Conservation (phyloP, 345 rosid genomes). For the Zanthoxylum bungeanum region DNA sequence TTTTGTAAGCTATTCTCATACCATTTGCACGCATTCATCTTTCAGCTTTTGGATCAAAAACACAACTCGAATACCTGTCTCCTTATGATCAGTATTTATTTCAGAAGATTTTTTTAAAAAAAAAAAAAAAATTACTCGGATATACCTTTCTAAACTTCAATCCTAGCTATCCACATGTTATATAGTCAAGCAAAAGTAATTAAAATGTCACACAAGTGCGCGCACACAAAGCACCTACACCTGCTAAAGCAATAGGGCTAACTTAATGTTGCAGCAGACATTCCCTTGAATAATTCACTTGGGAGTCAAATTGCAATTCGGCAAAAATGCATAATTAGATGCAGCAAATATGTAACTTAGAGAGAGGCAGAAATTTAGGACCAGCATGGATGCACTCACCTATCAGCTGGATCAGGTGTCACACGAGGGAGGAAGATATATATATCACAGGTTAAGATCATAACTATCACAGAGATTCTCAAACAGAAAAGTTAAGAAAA, state of each 20-base stretch:
- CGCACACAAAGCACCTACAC: neutral
- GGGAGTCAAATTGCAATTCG: neutral
- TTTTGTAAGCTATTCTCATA: neutral
- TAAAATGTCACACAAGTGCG: neutral
- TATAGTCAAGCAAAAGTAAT: too few relatives aligned
- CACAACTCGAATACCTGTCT: neutral
- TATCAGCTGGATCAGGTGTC: constrained; percentile 23
- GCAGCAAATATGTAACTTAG: too few relatives aligned
- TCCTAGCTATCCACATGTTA: neutral
- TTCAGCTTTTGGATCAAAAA: too few relatives aligned
- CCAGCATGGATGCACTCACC: constrained; percentile 32
- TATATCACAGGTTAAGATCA: constrained; percentile 42
- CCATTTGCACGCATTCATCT: neutral
- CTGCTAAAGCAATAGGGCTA: neutral
- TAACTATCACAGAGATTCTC: constrained; percentile 31
- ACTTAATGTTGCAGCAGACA: neutral
- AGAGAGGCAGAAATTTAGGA: constrained; percentile 19
- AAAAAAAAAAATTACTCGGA: neutral
- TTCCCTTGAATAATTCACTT: neutral
- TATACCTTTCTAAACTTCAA: neutral
- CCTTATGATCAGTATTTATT: neutral
- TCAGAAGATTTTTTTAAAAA: too few relatives aligned
- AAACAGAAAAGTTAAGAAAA: constrained; percentile 20
- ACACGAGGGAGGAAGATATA: constrained; percentile 19
- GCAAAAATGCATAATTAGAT: constrained; percentile 7